phyloP scores from a whole-genome alignment of 2,329 filamentous ascomycete species.

The Penicillium expansum region DNA sequence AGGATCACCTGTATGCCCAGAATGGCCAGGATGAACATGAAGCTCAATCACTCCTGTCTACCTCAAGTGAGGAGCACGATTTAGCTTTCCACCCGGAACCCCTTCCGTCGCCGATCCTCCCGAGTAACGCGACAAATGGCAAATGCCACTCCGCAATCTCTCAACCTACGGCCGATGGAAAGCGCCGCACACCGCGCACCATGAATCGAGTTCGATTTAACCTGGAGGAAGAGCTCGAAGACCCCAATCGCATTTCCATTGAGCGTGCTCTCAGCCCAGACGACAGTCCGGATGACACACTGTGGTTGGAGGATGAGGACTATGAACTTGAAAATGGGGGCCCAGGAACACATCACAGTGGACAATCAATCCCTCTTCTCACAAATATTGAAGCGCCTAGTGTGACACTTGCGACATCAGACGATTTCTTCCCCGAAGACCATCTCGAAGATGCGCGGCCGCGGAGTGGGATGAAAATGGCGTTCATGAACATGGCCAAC shows the following conservation, averaged over 20 bases:
- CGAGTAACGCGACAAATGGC: slow-evolving; percentile 18
- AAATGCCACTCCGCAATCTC: slow-evolving; percentile 44
- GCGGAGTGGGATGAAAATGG: slow-evolving; percentile 78
- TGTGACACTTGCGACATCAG: slow-evolving; percentile 64
- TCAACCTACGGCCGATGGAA: slow-evolving; percentile 39
- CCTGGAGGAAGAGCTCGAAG: slow-evolving; percentile 32
- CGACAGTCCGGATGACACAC: slow-evolving; percentile 30
- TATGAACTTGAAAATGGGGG: slow-evolving; percentile 50
- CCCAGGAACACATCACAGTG: slow-evolving; percentile 39
- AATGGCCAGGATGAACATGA: slow-evolving; percentile 32
- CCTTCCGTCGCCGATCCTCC: slow-evolving; percentile 21
- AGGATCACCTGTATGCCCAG: slow-evolving; percentile 34
- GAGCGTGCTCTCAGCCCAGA: slow-evolving; percentile 30
- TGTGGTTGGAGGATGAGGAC: slow-evolving; percentile 60
- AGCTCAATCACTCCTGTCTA: slow-evolving; percentile 34
- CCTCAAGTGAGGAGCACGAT: slow-evolving; percentile 30
- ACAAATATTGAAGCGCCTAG: slow-evolving; percentile 82
- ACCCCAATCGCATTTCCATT: slow-evolving; percentile 32
- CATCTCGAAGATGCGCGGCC: slow-evolving; percentile 64
- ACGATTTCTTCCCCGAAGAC: slow-evolving; percentile 57
- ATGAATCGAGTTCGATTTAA: slow-evolving; percentile 76
- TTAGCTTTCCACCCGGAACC: slow-evolving; percentile 25
- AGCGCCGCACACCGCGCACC: slow-evolving; percentile 56
- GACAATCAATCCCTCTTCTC: slow-evolving; percentile 65
- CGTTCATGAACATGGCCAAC: slow-evolving; percentile 99